These are phyloP conservation scores for Pulveroboletus sp. DNA, from an alignment of 768 basidiomycete genomes.

Conservation along the genomic window DNA sequence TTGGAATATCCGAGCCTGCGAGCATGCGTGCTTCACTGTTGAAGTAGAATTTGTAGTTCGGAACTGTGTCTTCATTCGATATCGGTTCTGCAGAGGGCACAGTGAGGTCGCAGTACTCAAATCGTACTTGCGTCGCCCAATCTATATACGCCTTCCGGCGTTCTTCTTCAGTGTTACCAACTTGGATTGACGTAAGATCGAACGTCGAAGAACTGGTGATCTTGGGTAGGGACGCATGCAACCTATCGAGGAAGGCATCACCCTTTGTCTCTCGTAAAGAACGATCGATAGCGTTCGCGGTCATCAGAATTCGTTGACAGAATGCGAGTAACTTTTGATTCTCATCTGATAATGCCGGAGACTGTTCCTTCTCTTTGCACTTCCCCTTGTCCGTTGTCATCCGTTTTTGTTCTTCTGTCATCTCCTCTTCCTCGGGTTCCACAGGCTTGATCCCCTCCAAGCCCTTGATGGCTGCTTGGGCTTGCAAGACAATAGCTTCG, in stretches of 20 bases:
- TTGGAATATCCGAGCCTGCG: conserved; percentile 82
- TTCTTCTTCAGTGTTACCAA: conserved; percentile 63
- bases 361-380: conserved; percentile 48
- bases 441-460: conserved; percentile 60
- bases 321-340: conserved; percentile 76
- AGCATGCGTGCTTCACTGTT: conserved; percentile 84
- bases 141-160: conserved; percentile 69
- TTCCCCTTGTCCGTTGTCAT: conserved; percentile 72
- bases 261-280: conserved; percentile 90
- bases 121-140: conserved; percentile 80
- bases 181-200: conserved; percentile 33
- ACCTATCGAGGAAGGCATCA: conserved; percentile 75
- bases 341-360: conserved; percentile 57
- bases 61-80: conserved; percentile 49
- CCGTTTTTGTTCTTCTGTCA: conserved; percentile 89
- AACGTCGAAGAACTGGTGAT: conserved; percentile 54
- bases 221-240: conserved; percentile 75
- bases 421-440: conserved; percentile 53
- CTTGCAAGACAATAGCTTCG: conserved; percentile 90
- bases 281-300: conserved; percentile 82
- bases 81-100: conserved; percentile 35
- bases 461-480: conserved; percentile 87
- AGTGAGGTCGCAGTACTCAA: conserved; percentile 90
- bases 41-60: conserved; percentile 81
- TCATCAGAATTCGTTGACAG: conserved; percentile 81